phyloP scores from a whole-genome alignment of 1,284 basidiomycete species.

The Melanopsichium pennsylvanicum region DNA sequence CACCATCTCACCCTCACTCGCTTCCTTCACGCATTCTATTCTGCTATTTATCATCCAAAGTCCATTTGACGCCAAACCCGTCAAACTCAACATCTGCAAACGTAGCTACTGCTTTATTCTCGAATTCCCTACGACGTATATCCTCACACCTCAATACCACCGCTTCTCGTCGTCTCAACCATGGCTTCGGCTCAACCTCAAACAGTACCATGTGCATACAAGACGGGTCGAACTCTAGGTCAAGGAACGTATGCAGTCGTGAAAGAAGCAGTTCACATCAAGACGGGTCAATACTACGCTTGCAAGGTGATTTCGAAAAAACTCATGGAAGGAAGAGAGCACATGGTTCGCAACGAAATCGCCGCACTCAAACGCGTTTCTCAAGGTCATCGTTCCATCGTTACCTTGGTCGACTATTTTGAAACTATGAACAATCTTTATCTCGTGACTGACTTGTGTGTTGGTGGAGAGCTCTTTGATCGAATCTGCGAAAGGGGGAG shows the following conservation, averaged over 20 bases:
- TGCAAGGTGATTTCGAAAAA: constrained; percentile 80
- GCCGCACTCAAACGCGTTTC: constrained; percentile 92
- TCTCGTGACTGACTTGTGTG: constrained; percentile 94
- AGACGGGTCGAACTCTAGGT: constrained; percentile 68
- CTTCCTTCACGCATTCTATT: neutral
- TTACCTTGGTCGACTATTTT: constrained; percentile 88
- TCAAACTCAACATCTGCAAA: no score
- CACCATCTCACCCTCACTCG: neutral
- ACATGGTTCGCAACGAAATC: constrained; percentile 91
- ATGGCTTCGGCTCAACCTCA: constrained; percentile 42
- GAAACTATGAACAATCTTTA: constrained; percentile 89
- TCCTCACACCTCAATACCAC: no score
- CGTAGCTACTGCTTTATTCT: no score
- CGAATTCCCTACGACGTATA: no score
- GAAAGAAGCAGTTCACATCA: constrained; percentile 94
- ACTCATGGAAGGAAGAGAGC: constrained; percentile 78
- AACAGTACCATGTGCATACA: constrained; percentile 64
- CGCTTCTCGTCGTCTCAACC: neutral
- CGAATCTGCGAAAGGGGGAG: constrained; percentile 97
- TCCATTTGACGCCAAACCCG: no score
- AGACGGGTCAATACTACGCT: constrained; percentile 73
- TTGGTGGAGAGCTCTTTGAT: constrained; percentile 96
- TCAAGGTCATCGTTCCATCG: constrained; percentile 79
- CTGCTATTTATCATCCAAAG: no score
- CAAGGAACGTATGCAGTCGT: constrained; percentile 91